Base-by-base conservation (phyloP, 2,329 filamentous ascomycete genomes). In the Apiospora aurea region DNA sequence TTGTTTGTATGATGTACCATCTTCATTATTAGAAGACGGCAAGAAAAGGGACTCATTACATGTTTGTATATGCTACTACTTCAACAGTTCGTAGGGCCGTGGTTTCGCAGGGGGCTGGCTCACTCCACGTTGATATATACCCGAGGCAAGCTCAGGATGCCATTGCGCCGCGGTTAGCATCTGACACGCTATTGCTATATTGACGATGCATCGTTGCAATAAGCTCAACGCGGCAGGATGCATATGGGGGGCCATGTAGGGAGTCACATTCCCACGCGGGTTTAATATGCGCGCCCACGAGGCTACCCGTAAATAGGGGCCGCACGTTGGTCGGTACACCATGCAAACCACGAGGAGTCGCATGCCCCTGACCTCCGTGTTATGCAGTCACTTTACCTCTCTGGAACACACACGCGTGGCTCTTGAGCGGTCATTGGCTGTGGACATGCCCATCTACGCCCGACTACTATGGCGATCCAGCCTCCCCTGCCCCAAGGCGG, bases 101-200 rank as follows among this genome's bases (percentile, higher is more conserved):
- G 57, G 34, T 41, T 18, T 4, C 4, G n/a, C n/a, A 14, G 34
- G 34, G 53, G 53, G 53, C 6, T 34, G 26, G 53, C 29, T 61
- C 46, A 34, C 7, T 21, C 29, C 3, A 38, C 26, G 53, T 61
- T n/a, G 53, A n/a, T 61, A 38, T 21, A 38, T 38, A 38, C 53
- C 53, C 53, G 53, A 61, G 53, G 29, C 29, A 61, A 61, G 16
- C 53, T 11, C 16, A 29, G 29, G 29, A 38, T 21, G 53, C 11
- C 53, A 61, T 10, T 61, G 53, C 34, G 34, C 18, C 10, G 1
- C 34, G 34, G 57, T 34, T 64, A 14, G 41, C 18, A 64, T 38
- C 29, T 64, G 57, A 38, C 57, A 64, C 34, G 57, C 57, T 64
- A 24, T 10, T 38, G 41, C 53, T 13, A 41, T 64, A 64, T 64